phyloP scores from a whole-genome alignment of 2,329 filamentous ascomycete species.

The Didymellaceae sp. region DNA sequence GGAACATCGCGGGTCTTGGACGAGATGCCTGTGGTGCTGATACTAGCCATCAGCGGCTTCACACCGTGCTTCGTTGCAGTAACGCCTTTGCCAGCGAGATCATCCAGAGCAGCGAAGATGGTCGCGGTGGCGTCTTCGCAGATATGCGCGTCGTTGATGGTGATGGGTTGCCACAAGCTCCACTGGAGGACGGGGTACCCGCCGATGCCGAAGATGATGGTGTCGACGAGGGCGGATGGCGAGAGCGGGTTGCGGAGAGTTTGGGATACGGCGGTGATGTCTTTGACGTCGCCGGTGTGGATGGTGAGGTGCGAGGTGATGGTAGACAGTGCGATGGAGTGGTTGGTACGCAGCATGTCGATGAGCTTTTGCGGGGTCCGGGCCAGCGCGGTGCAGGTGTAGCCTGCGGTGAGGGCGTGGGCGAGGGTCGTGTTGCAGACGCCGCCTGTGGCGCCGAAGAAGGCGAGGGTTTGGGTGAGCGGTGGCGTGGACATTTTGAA shows the following conservation, averaged over 20 bases:
- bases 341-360: conserved; percentile 47
- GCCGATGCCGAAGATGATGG: conserved; percentile 59
- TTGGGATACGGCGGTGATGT: conserved; percentile 52
- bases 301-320: conserved; percentile 55
- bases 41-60: conserved; percentile 35
- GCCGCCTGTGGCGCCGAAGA: conserved; percentile 62
- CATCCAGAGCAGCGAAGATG: conserved; percentile 42
- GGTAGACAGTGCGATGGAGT: conserved; percentile 47
- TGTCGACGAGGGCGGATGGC: conserved; percentile 44
- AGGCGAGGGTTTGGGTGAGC: conserved; percentile 50
- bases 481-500: conserved; percentile 17
- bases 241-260: conserved; percentile 43
- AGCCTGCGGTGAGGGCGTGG: conserved; percentile 52
- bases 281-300: conserved; percentile 55
- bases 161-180: conserved; percentile 38
- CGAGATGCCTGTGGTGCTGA: conserved; percentile 50
- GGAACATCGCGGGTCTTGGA: conserved; percentile 47
- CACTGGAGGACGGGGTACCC: conserved; percentile 36
- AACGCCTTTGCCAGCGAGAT: conserved; percentile 17
- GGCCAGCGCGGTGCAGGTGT: conserved; percentile 56
- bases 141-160: conserved; percentile 42
- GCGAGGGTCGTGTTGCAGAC: conserved; percentile 54
- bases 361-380: conserved; percentile 60
- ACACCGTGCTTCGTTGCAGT: neutral
- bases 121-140: conserved; percentile 42